Conservation (phyloP, 169 alveolate genomes). For the Plasmodium sp. region DNA sequence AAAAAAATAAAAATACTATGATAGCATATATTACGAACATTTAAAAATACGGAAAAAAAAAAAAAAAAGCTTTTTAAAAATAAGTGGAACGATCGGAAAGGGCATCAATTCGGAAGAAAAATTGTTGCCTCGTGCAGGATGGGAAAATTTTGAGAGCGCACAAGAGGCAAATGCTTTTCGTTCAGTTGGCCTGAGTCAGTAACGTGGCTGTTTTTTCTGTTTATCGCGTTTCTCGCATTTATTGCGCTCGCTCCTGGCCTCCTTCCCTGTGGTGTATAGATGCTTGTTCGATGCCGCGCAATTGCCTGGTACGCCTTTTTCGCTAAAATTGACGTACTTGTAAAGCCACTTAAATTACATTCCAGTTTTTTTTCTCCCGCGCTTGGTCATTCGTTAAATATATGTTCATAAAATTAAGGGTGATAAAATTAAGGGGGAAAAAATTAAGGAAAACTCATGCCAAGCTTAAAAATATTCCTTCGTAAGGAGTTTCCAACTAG, state of each 20-base stretch:
- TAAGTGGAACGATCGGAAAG: neutral
- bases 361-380: neutral
- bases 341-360: neutral
- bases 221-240: neutral
- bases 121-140: neutral
- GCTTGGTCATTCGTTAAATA: neutral
- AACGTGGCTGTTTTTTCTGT: neutral
- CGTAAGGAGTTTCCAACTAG: neutral
- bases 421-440: neutral
- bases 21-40: conserved; percentile 30
- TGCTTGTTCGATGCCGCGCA: neutral
- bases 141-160: neutral
- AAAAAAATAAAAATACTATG: conserved; percentile 23
- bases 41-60: conserved; percentile 6
- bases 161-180: neutral
- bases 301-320: neutral
- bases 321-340: neutral
- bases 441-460: neutral
- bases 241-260: neutral
- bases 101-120: neutral
- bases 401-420: conserved; percentile 5
- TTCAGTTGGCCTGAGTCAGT: neutral
- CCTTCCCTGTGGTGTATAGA: neutral
- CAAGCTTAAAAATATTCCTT: conserved; percentile 9
- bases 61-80: neutral